Evolutionary conservation across 352 stramenopile species (phyloP).

Genomic region (Pythium folliculosum): DNA sequence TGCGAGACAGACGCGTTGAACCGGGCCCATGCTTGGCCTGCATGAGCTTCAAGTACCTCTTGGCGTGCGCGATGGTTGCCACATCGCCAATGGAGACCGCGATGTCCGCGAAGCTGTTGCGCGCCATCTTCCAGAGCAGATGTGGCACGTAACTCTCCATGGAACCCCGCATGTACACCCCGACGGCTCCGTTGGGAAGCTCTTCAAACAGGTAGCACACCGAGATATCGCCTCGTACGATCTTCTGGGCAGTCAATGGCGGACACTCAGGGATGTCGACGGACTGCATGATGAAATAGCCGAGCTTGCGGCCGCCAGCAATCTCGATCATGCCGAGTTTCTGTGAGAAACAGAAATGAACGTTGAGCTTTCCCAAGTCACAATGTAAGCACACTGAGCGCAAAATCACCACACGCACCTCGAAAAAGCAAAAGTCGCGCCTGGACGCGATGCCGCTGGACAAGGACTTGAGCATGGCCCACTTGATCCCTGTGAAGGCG

Average conservation of each 20-base stretch:
- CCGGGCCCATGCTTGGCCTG: background rate
- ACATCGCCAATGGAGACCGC: conserved; percentile 15
- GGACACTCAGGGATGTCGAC: conserved; percentile 27
- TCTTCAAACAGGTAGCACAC: conserved; percentile 33
- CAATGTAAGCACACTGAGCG: too few species aligned
- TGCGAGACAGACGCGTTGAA: background rate
- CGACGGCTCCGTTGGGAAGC: conserved; percentile 20
- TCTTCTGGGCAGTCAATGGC: background rate
- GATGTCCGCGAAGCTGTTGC: conserved; percentile 22
- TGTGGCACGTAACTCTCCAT: conserved; percentile 12
- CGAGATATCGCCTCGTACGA: conserved; percentile 19
- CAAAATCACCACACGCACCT: conserved; percentile 8
- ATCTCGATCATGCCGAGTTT: conserved; percentile 23
- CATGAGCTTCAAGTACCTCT: conserved; percentile 17
- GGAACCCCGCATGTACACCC: conserved; percentile 25
- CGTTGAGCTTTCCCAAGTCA: too few species aligned
- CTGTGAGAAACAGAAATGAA: background rate
- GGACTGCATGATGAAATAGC: conserved; percentile 28
- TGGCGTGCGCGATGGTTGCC: conserved; percentile 6
- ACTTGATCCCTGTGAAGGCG: conserved; percentile 29
- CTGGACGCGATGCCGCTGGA: conserved; percentile 20
- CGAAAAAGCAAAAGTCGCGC: conserved; percentile 27
- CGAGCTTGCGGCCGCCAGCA: conserved; percentile 19
- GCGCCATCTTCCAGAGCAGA: conserved; percentile 17
- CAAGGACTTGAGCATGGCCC: conserved; percentile 13